phyloP scores from a whole-genome alignment of 2,329 filamentous ascomycete genomes.

The Cercospora janseana region DNA sequence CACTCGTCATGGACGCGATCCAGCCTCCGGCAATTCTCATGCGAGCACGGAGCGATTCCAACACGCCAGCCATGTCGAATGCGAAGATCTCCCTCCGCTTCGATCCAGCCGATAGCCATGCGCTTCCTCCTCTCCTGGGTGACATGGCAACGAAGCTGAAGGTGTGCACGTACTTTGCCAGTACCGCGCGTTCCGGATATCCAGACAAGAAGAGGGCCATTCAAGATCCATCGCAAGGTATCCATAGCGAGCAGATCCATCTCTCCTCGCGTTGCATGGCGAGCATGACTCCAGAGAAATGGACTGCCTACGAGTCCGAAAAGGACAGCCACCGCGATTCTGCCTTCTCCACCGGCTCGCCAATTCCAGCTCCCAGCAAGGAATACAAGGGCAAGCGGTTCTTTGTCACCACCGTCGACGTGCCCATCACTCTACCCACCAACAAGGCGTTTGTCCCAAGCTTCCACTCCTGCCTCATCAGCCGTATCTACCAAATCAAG shows the following conservation, averaged over 20 bases:
- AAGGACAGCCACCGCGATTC: slow-evolving; percentile 43
- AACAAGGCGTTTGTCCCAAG: slow-evolving; percentile 64
- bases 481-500: slow-evolving; percentile 62
- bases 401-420: slow-evolving; percentile 62
- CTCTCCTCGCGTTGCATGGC: slow-evolving; percentile 53
- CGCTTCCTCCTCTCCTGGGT: slow-evolving; percentile 54
- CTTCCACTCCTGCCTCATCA: slow-evolving; percentile 67
- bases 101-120: slow-evolving; percentile 53
- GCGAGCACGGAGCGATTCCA: slow-evolving; percentile 40
- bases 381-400: slow-evolving; percentile 49
- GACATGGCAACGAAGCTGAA: slow-evolving; percentile 56
- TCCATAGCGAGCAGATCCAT: slow-evolving; percentile 53
- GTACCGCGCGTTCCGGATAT: slow-evolving; percentile 50
- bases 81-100: slow-evolving; percentile 59
- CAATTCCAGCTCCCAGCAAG: slow-evolving; percentile 30
- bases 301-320: slow-evolving; percentile 45
- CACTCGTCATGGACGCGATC: slow-evolving; percentile 55
- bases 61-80: slow-evolving; percentile 52
- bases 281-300: slow-evolving; percentile 44
- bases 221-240: slow-evolving; percentile 50
- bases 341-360: slow-evolving; percentile 33
- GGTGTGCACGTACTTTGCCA: slow-evolving; percentile 58
- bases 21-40: slow-evolving; percentile 59
- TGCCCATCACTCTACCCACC: slow-evolving; percentile 61
- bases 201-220: slow-evolving; percentile 47